Conservation (phyloP, 1,284 basidiomycete genomes). For the Clitocybe nebularis region DNA sequence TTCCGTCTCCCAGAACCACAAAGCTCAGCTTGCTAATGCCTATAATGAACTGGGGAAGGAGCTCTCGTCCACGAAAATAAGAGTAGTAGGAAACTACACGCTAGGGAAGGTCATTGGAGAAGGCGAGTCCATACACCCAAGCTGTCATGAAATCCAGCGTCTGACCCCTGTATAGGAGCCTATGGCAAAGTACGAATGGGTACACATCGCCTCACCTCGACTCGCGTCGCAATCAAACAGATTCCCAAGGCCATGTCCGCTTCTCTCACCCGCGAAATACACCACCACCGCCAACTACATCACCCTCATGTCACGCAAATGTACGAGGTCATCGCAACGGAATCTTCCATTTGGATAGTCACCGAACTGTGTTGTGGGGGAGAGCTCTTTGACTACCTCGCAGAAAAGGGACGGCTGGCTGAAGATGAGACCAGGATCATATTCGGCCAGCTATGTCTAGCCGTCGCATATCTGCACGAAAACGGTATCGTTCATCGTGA, state of each 20-base stretch:
- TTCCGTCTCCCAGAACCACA: slow-evolving; percentile 73
- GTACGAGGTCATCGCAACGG: slow-evolving; percentile 97
- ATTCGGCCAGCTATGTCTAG: slow-evolving; percentile 95
- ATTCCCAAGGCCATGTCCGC: slow-evolving; percentile 91
- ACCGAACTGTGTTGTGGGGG: slow-evolving; percentile 96
- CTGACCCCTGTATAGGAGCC: slow-evolving; percentile 52
- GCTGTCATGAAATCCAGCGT: slow-evolving; percentile 5
- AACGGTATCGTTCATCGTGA: slow-evolving; percentile 94
- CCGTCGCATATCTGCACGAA: slow-evolving; percentile 86
- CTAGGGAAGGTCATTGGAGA: slow-evolving; percentile 94
- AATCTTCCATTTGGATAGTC: slow-evolving; percentile 93
- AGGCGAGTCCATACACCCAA: slow-evolving; percentile 61
- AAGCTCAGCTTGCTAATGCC: slow-evolving; percentile 86
- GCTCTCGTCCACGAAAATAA: slow-evolving; percentile 83
- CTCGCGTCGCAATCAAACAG: slow-evolving; percentile 94
- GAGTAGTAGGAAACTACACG: slow-evolving; percentile 94
- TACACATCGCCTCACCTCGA: slow-evolving; percentile 86
- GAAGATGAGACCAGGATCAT: slow-evolving; percentile 83
- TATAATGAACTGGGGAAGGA: slow-evolving; percentile 98
- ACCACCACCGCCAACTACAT: slow-evolving; percentile 95
- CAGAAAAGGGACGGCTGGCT: slow-evolving; percentile 85
- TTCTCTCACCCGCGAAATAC: slow-evolving; percentile 92
- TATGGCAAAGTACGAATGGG: slow-evolving; percentile 93
- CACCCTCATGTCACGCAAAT: slow-evolving; percentile 94
- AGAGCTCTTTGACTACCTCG: slow-evolving; percentile 96